These are phyloP conservation scores for Salinomyces thailandicus DNA, from an alignment of 2,329 filamentous ascomycete genomes.

Conservation along the genomic window DNA sequence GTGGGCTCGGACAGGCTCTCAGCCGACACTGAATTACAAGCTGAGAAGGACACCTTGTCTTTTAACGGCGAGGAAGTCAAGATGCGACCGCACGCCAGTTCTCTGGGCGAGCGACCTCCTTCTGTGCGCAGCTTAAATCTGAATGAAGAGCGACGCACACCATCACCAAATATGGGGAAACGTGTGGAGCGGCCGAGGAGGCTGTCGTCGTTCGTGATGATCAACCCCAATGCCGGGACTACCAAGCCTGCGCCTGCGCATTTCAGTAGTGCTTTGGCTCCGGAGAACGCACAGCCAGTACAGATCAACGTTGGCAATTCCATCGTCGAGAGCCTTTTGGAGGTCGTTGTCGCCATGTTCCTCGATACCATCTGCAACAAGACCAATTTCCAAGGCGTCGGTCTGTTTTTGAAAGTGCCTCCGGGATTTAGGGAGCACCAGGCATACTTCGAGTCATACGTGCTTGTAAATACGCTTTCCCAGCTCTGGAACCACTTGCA, in stretches of 20 bases:
- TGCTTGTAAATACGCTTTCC: slow-evolving; percentile 64
- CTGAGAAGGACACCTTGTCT: slow-evolving; percentile 65
- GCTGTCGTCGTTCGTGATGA: slow-evolving; percentile 81
- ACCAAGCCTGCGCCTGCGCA: slow-evolving; percentile 38
- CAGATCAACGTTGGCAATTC: slow-evolving; percentile 50
- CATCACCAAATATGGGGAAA: slow-evolving; percentile 20
- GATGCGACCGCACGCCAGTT: slow-evolving; percentile 61
- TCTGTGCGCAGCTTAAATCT: slow-evolving; percentile 60
- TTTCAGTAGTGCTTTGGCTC: slow-evolving; percentile 52
- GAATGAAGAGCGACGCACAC: slow-evolving; percentile 35
- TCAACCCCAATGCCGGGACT: slow-evolving; percentile 51
- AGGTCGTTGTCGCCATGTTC: slow-evolving; percentile 70
- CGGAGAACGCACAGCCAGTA: slow-evolving; percentile 40
- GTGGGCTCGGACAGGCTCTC: slow-evolving; percentile 76
- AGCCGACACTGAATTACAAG: slow-evolving; percentile 78
- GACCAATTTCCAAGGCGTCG: slow-evolving; percentile 85
- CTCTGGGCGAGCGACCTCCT: slow-evolving; percentile 45
- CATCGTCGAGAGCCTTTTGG: slow-evolving; percentile 64
- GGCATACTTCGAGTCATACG: slow-evolving; percentile 86
- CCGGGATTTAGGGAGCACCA: slow-evolving; percentile 91
- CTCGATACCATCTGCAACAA: slow-evolving; percentile 73
- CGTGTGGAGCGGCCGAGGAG: slow-evolving; percentile 58
- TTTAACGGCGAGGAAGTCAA: slow-evolving; percentile 82
- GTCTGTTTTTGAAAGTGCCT: slow-evolving; percentile 75
- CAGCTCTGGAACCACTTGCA: slow-evolving; percentile 61